Evolutionary conservation across 345 rosid species (phyloP).

Genomic region (Geranium brycei): DNA sequence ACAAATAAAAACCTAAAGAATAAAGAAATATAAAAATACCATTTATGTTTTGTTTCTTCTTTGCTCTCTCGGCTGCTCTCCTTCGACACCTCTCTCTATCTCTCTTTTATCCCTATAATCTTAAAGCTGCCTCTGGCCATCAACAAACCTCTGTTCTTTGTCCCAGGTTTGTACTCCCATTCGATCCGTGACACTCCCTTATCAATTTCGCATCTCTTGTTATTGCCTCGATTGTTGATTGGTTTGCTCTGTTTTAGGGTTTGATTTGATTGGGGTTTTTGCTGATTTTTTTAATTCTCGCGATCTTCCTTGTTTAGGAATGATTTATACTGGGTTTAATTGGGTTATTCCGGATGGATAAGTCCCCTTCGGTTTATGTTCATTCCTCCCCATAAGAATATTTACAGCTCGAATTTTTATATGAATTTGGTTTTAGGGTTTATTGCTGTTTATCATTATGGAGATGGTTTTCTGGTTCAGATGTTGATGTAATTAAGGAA

Average conservation of each 20-base stretch:
- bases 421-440: constrained; percentile 20
- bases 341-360: constrained; percentile 3
- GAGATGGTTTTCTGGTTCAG: neutral
- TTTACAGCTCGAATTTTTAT: constrained; percentile 5
- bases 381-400: neutral
- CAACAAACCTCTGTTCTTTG: constrained; percentile 22
- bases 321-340: neutral
- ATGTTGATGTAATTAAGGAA: constrained; percentile 3
- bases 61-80: constrained; percentile 14
- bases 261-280: constrained; percentile 11
- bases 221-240: constrained; percentile 1
- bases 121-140: constrained; percentile 31
- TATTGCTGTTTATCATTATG: constrained; percentile 10
- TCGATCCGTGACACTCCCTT: constrained; percentile 32
- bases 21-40: neutral
- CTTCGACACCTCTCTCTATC: constrained; percentile 17
- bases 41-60: constrained; percentile 11
- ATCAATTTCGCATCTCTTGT: neutral
- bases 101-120: constrained; percentile 19
- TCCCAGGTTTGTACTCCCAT: constrained; percentile 27
- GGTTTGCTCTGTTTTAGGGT: constrained; percentile 15
- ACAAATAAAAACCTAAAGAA: too few relatives aligned
- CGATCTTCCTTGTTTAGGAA: neutral
- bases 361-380: neutral
- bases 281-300: constrained; percentile 5